Base-by-base conservation (phyloP, 2,329 filamentous ascomycete genomes). In the Alternaria sp. region DNA sequence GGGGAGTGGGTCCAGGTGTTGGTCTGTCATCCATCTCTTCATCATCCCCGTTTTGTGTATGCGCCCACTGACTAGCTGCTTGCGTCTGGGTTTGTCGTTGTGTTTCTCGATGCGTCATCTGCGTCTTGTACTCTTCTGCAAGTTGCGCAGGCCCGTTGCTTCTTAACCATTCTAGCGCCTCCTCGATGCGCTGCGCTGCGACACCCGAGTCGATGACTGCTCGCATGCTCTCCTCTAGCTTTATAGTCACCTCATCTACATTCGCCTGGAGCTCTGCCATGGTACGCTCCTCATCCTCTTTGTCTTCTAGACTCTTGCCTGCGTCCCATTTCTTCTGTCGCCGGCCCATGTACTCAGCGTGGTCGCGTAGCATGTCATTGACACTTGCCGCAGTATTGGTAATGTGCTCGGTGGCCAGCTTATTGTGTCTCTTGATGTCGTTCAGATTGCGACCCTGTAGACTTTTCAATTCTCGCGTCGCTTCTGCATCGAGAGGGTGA, bases 211-310 rank as follows among this genome's bases (percentile, higher is more conserved):
- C 88, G 58, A 90, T 84, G 48, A 86, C 73, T 11, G 80, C 77
- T 14, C 87, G 81, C 69, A 89, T 82, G 44, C 78, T 80, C 68
- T 82, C 79, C 63, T 90, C 88, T 69, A 89, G 80, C 50, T 81
- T 79, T 28, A 75, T 72, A 1, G 86, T 89, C 65, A 85, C 77
- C 3, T 75, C 72, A 14, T 82, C 77, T 2, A 87, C 84, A 55
- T 81, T 78, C 21, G 77, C 73, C 55, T 76, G 59, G 53, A 80
- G 65, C 29, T 78, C 72, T 9, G 75, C 72, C 44, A 85, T 67
- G 45, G 73, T 72, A 9, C 69, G 62, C 54, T 79, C 76, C 26
- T 75, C 71, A 23, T 80, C 78, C 36, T 77, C 74, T 14, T 78
- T 70, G 10, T 77, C 73, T 2, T 80, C 78, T 0, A 77, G 72